Evolutionary conservation across 768 basidiomycete genomes (phyloP).

Genomic region (Scleroderma bovista): DNA sequence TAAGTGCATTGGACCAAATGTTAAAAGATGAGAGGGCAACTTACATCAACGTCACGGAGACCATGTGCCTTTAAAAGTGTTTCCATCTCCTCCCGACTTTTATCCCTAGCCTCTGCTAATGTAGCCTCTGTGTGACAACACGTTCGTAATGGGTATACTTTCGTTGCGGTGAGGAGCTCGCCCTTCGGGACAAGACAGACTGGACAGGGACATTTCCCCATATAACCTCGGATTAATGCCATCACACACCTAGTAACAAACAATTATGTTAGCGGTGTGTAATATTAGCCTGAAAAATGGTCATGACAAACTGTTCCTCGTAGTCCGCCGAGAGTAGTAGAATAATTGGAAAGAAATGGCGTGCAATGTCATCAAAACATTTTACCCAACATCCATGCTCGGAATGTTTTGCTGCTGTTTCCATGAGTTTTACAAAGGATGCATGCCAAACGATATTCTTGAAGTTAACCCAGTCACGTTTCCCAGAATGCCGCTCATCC

Average conservation of each 20-base stretch:
- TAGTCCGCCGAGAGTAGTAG: constrained; percentile 37
- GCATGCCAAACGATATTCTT: constrained; percentile 9
- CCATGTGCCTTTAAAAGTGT: no score
- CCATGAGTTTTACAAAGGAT: constrained; percentile 3
- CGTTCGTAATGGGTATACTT: not conserved
- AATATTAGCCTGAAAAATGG: constrained; percentile 19
- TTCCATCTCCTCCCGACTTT: no score
- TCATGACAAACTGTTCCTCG: constrained; percentile 38
- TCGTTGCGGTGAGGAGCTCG: not conserved
- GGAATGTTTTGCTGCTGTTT: not conserved
- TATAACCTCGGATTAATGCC: constrained; percentile 25
- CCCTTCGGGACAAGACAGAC: not conserved
- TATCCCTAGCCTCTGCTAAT: no score
- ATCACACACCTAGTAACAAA: not conserved
- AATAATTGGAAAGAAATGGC: constrained; percentile 31
- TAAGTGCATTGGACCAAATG: no score
- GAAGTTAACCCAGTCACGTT: constrained; percentile 5
- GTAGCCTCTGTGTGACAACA: not conserved
- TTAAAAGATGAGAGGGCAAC: no score
- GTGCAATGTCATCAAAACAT: constrained; percentile 27
- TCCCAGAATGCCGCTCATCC: not conserved
- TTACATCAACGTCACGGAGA: no score
- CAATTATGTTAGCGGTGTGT: no score
- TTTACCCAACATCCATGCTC: not conserved
- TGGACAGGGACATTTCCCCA: constrained; percentile 17